Percentiles rank a stretch among this genome's conserved stretches.
Conservation (phyloP, 345 rosid species). For the Citrus medica region DNA sequence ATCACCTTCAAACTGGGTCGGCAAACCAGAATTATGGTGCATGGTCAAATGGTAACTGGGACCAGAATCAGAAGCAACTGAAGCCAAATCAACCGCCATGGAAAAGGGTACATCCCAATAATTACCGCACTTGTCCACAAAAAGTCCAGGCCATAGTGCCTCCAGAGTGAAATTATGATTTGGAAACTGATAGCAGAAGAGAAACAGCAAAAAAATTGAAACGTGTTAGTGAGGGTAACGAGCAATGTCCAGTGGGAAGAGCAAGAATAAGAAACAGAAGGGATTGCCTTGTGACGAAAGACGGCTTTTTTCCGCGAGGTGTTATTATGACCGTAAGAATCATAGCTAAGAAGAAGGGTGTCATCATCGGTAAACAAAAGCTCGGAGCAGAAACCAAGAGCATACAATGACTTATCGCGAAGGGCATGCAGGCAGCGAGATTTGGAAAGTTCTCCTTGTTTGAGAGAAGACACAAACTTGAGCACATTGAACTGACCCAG, state of each 20-base stretch:
- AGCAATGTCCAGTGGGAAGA: neutral
- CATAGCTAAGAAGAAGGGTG: constrained; percentile 56
- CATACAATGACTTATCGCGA: constrained; percentile 68
- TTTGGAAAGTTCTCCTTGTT: constrained; percentile 20
- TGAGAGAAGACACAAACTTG: constrained; percentile 54
- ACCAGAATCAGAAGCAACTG: constrained; percentile 65
- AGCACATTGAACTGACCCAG: constrained; percentile 80
- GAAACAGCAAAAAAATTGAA: neutral
- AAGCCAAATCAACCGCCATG: constrained; percentile 63
- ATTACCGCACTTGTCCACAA: constrained; percentile 53
- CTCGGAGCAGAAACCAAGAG: constrained; percentile 74
- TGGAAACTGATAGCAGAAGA: constrained; percentile 52
- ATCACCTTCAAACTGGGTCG: constrained; percentile 40
- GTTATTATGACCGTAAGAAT: constrained; percentile 36
- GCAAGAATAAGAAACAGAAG: neutral
- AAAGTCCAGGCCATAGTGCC: constrained; percentile 76
- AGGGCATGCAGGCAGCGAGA: constrained; percentile 37
- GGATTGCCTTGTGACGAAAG: constrained; percentile 56
- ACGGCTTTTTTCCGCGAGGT: constrained; percentile 69
- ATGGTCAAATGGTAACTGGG: constrained; percentile 59
- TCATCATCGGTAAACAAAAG: constrained; percentile 60
- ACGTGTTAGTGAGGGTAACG: neutral
- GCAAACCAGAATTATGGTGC: constrained; percentile 57
- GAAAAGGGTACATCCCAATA: constrained; percentile 90
- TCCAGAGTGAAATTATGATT: constrained; percentile 62